Evolutionary conservation across 129 eudicot species (phyloP).

Genomic region (Dittrichia graveolens): DNA sequence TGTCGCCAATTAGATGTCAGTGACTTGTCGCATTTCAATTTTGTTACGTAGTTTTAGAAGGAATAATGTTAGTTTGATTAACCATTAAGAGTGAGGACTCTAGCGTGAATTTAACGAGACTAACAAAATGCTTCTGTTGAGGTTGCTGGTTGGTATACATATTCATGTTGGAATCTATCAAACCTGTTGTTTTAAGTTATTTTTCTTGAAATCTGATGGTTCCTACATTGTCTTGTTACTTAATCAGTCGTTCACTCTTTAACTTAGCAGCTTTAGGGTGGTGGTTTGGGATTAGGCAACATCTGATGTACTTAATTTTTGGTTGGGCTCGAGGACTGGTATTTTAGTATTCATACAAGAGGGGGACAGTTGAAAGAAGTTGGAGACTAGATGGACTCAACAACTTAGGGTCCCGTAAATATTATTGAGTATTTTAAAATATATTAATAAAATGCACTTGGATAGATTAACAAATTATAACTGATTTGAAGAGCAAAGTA

Average conservation of each 20-base stretch:
- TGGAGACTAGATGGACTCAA: slow-evolving; percentile 1
- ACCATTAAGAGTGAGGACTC: background rate
- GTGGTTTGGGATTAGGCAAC: background rate
- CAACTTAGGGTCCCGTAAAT: background rate
- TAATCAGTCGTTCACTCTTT: background rate
- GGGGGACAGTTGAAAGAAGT: background rate
- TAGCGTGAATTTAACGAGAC: background rate
- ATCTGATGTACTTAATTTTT: background rate
- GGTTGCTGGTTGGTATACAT: background rate
- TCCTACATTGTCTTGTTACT: background rate
- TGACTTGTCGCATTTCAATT: too few species aligned
- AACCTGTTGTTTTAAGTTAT: slow-evolving; percentile 5
- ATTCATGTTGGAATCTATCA: background rate
- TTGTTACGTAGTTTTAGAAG: too few species aligned
- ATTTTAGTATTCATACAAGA: background rate
- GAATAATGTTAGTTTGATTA: too few species aligned
- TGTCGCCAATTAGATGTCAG: too few species aligned
- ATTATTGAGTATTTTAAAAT: background rate
- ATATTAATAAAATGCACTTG: background rate
- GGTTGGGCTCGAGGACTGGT: background rate
- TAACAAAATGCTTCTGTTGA: background rate
- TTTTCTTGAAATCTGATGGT: background rate
- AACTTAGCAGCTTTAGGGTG: background rate
- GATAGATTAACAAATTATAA: background rate
- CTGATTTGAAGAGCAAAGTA: background rate